A percentile compares a stretch with the other conserved stretches of the same genome.
These are phyloP conservation scores for Solanum aculeatissimum DNA, from an alignment of 305 asterid genomes.

Conservation along the genomic window DNA sequence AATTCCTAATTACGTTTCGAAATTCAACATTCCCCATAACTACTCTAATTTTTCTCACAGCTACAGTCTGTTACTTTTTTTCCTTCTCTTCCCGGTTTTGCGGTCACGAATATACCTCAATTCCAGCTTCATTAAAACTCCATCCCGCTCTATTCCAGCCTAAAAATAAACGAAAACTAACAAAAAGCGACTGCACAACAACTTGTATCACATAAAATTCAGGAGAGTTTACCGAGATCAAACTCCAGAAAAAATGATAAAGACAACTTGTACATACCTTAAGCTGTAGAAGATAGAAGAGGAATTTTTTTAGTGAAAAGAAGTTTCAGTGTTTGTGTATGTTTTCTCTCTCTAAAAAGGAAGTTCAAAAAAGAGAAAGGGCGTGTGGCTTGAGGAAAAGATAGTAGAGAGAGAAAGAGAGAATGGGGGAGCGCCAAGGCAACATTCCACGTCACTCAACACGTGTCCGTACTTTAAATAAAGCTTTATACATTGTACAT, in stretches of 20 bases:
- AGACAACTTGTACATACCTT: conserved; percentile 5
- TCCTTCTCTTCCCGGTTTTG: background rate
- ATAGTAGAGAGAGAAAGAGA: conserved; percentile 8
- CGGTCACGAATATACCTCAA: background rate
- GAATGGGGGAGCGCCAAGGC: conserved; percentile 17
- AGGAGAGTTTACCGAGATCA: background rate
- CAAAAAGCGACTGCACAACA: background rate
- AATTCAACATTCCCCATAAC: background rate
- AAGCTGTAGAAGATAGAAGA: background rate
- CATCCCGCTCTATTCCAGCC: too few species aligned
- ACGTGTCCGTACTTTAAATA: conserved; percentile 22
- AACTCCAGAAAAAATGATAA: background rate
- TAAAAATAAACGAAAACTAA: background rate
- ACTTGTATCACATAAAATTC: background rate
- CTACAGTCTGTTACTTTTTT: background rate
- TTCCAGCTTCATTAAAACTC: background rate
- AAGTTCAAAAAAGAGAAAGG: background rate
- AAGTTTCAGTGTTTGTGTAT: conserved; percentile 2
- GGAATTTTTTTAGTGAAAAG: background rate
- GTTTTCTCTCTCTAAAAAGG: background rate
- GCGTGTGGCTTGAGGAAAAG: conserved; percentile 7
- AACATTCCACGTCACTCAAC: conserved; percentile 33
- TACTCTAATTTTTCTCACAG: background rate
- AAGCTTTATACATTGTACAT: background rate
- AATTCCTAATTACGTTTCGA: background rate